Conservation (phyloP, 768 basidiomycete genomes). For the Boletus sp. region DNA sequence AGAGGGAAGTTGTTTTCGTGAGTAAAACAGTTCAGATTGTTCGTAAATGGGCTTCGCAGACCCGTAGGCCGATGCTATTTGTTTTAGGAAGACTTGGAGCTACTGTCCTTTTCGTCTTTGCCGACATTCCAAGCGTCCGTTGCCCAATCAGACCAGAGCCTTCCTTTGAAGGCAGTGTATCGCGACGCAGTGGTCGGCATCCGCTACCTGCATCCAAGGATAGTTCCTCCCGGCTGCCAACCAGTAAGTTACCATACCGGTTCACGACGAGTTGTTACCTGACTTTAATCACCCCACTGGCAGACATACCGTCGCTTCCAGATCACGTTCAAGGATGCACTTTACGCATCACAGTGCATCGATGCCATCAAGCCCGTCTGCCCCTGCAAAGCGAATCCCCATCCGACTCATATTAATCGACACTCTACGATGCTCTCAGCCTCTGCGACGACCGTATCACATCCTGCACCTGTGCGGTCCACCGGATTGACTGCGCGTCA, state of each 20-base stretch:
- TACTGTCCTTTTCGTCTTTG: slow-evolving; percentile 61
- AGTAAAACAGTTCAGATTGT: slow-evolving; percentile 24
- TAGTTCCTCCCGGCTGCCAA: slow-evolving; percentile 22
- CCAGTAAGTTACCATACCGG: slow-evolving; percentile 26
- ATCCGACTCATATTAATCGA: slow-evolving; percentile 21
- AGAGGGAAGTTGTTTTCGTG: slow-evolving; percentile 66
- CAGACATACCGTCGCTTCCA: slow-evolving; percentile 76
- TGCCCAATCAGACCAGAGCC: slow-evolving; percentile 44
- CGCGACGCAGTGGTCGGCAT: slow-evolving; percentile 71
- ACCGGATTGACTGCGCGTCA: slow-evolving; percentile 1
- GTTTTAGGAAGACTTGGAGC: slow-evolving; percentile 71
- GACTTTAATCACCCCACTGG: slow-evolving; percentile 5
- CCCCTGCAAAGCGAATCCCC: slow-evolving; percentile 64
- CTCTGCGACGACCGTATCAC: slow-evolving; percentile 10
- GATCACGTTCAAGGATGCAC: slow-evolving; percentile 55
- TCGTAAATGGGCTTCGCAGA: background rate
- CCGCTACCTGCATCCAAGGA: slow-evolving; percentile 60
- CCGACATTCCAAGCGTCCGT: slow-evolving; percentile 27
- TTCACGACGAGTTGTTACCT: background rate
- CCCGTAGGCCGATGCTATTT: background rate
- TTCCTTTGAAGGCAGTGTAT: slow-evolving; percentile 80
- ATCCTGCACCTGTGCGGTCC: background rate
- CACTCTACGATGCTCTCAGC: slow-evolving; percentile 14
- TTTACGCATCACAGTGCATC: slow-evolving; percentile 54
- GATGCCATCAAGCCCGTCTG: slow-evolving; percentile 63